These are phyloP conservation scores for Sugiyamaella neomexicana DNA, from an alignment of 1,139 yeast species.

Conservation along the genomic window DNA sequence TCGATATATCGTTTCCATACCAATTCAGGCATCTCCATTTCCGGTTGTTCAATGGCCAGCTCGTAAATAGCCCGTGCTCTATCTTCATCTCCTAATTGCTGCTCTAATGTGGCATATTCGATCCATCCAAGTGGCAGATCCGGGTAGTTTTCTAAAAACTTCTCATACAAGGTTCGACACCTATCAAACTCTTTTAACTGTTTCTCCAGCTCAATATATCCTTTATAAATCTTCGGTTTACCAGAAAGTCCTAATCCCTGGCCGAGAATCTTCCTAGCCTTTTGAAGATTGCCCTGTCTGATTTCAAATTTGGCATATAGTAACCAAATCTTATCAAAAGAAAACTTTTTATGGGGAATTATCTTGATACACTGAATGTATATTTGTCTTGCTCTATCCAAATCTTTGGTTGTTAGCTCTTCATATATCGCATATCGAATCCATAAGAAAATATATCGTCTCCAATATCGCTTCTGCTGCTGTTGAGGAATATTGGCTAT, in stretches of 20 bases:
- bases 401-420: slow-evolving; percentile 52
- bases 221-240: slow-evolving; percentile 57
- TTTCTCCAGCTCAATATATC: slow-evolving; percentile 61
- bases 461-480: slow-evolving; percentile 52
- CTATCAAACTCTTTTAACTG: slow-evolving; percentile 52
- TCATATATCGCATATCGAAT: slow-evolving; percentile 62
- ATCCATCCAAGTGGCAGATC: slow-evolving; percentile 49
- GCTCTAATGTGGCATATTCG: slow-evolving; percentile 68
- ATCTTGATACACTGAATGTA: slow-evolving; percentile 53
- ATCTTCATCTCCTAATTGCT: slow-evolving; percentile 63
- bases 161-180: slow-evolving; percentile 70
- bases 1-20: slow-evolving; percentile 57
- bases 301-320: slow-evolving; percentile 71
- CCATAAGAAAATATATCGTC: slow-evolving; percentile 69
- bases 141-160: slow-evolving; percentile 59
- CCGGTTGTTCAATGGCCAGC: slow-evolving; percentile 46
- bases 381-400: slow-evolving; percentile 50
- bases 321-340: slow-evolving; percentile 77
- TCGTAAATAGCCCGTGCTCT: slow-evolving; percentile 64
- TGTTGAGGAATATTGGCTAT: slow-evolving; percentile 45
- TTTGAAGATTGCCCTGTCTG: slow-evolving; percentile 51
- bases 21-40: slow-evolving; percentile 41
- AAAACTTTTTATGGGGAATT: slow-evolving; percentile 59
- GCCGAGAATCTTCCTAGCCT: slow-evolving; percentile 73
- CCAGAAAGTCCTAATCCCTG: slow-evolving; percentile 60